These are phyloP conservation scores for Aquilaria agallochum DNA, from an alignment of 441 rosid genomes.

Conservation along the genomic window DNA sequence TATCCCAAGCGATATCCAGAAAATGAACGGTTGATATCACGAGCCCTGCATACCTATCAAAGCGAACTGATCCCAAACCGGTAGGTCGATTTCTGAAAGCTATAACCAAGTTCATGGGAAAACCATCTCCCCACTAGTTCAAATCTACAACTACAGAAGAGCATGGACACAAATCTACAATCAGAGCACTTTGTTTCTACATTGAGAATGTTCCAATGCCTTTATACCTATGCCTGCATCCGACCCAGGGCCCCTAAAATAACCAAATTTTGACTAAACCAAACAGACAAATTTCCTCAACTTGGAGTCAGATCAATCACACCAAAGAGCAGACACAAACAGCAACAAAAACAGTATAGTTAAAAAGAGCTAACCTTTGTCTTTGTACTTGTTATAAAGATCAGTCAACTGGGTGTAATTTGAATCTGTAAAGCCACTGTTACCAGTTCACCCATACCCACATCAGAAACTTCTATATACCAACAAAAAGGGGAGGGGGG, in stretches of 20 bases:
- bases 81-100: no score
- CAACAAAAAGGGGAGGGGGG: background rate
- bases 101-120: no score
- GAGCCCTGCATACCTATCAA: no score
- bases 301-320: no score
- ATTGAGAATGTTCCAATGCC: slow-evolving; percentile 1
- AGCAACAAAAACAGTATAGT: background rate
- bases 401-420: slow-evolving; percentile 88
- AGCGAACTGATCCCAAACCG: no score
- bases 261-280: background rate
- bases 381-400: slow-evolving; percentile 61
- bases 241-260: slow-evolving; percentile 1
- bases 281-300: background rate
- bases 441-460: slow-evolving; percentile 7
- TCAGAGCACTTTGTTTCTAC: slow-evolving; percentile 7
- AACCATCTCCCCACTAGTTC: no score
- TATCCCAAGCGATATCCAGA: no score
- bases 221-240: slow-evolving; percentile 15
- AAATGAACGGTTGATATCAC: no score
- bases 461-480: background rate
- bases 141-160: no score
- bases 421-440: slow-evolving; percentile 75
- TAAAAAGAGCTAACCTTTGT: slow-evolving; percentile 40
- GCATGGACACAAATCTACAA: background rate
- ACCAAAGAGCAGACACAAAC: no score